These are phyloP conservation scores for Penicillium paxilli DNA, from an alignment of 495 filamentous ascomycete species.

Conservation along the genomic window DNA sequence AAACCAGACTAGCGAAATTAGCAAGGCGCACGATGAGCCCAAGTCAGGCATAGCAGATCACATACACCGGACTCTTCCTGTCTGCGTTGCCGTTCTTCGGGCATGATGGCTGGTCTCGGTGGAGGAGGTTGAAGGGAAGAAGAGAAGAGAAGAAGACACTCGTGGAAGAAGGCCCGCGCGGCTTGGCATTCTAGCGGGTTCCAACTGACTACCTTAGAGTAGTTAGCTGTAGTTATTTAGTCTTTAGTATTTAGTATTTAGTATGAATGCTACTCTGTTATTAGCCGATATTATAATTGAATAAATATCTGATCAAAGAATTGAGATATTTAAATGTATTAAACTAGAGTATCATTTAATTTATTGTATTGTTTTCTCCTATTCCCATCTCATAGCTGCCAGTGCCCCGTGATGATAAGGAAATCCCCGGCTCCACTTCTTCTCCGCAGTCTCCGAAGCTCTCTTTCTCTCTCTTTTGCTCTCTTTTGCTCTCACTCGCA, in stretches of 20 bases:
- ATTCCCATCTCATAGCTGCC: too few species aligned
- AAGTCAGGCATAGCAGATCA: conserved; percentile 9
- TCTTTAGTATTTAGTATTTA: too few species aligned
- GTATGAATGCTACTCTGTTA: too few species aligned
- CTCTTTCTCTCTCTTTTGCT: too few species aligned
- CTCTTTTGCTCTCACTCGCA: background rate
- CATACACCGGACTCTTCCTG: conserved; percentile 40
- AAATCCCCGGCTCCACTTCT: background rate
- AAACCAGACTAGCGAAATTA: conserved; percentile 49
- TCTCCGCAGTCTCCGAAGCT: background rate
- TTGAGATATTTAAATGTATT: too few species aligned
- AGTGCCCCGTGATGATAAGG: background rate
- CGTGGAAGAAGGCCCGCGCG: conserved; percentile 16
- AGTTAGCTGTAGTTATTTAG: too few species aligned
- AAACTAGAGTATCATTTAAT: too few species aligned
- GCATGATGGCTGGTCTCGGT: conserved; percentile 42
- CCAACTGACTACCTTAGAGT: background rate
- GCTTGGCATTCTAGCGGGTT: conserved; percentile 22
- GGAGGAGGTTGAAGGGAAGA: conserved; percentile 9
- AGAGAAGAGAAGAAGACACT: conserved; percentile 30
- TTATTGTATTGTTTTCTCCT: too few species aligned
- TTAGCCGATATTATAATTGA: too few species aligned
- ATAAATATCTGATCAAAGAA: too few species aligned
- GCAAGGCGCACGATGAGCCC: conserved; percentile 11
- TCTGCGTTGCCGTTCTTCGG: conserved; percentile 45